A percentile compares a stretch with the other conserved stretches of the same genome.
phyloP scores from a whole-genome alignment of 495 filamentous ascomycete genomes.

The Hypoxylon cercidicola region DNA sequence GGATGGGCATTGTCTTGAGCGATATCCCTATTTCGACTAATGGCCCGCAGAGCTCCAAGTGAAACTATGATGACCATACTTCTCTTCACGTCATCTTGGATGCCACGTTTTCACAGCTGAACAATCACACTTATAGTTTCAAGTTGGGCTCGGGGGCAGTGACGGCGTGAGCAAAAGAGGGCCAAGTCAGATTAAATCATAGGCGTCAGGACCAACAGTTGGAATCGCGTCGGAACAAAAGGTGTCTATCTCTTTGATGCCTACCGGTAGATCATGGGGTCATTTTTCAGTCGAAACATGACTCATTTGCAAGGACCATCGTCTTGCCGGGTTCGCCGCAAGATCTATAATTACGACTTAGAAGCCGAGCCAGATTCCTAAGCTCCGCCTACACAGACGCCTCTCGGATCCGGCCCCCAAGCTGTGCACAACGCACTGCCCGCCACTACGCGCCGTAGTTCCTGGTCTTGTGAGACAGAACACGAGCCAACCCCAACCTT shows the following conservation, averaged over 20 bases:
- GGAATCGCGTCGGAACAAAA: slow-evolving; percentile 23
- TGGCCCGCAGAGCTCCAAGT: neutral
- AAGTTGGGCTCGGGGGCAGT: neutral
- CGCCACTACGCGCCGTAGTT: slow-evolving; percentile 10
- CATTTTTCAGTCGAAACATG: slow-evolving; percentile 7
- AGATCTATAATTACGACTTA: slow-evolving; percentile 29
- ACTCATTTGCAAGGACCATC: slow-evolving; percentile 11
- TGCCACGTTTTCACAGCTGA: neutral
- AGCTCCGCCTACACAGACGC: neutral
- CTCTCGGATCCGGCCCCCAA: slow-evolving; percentile 6
- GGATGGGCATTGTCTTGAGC: neutral
- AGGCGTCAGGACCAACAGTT: neutral
- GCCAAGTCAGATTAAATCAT: neutral
- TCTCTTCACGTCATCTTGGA: neutral
- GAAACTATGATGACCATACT: too few relatives aligned
- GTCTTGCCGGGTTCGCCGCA: slow-evolving; percentile 1
- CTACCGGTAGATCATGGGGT: slow-evolving; percentile 5
- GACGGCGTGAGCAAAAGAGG: slow-evolving; percentile 4
- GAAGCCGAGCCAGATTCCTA: neutral
- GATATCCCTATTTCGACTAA: too few relatives aligned
- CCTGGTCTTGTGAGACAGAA: slow-evolving; percentile 5
- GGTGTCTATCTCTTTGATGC: slow-evolving; percentile 3
- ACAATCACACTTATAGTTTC: neutral
- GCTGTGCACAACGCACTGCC: slow-evolving; percentile 18
- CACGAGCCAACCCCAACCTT: slow-evolving; percentile 16